Base-by-base conservation (phyloP, 495 filamentous ascomycete genomes). In the Annulohypoxylon moriforme region DNA sequence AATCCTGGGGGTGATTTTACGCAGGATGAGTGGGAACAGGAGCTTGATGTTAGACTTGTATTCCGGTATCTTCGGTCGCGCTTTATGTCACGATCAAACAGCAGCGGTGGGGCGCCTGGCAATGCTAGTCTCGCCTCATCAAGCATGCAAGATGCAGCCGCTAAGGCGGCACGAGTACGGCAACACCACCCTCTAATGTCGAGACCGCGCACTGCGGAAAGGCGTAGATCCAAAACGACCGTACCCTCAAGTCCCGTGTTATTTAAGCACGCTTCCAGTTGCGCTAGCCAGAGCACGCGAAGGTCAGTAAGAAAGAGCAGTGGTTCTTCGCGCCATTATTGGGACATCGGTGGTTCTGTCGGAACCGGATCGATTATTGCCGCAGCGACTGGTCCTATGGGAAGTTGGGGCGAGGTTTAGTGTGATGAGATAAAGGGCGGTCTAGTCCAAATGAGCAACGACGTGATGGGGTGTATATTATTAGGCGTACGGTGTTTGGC, bases 11-110 rank as follows among this genome's bases (percentile, higher is more conserved):
- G 36, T 13, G 67, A 77, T 0, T 85, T 88, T 57, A 84, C 82
- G 2, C 85, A 88, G 44, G 91, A 94, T 29, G 94, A 97, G 76
- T 98, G 94, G 94, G 93, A 97, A 76, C 89, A 88, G 36, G 91
- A 94, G 13, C 86, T 97, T 4, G 93, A 97, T 71, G 85, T 97
- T 64, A 89, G 89, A 78, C 90, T 94, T 79, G 89, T 97, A n/a
- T 97, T 97, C 83, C 88, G 89, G 40, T 96, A 94, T 77, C 87
- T 98, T 18, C 86, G 88, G 53, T 90, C 87, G 16, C 92, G 93
- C 69, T 96, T 97, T 78, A 84, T 86, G 55, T 81, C 79, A 69
- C 77, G 78, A 50, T 67, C 76, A 1, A 76, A 44, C 29, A 64
- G 56, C 29, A 59, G 50, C 9, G 40, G 70, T 24, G 60, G 18